These are phyloP conservation scores for Sugiyamaella sp. DNA, from an alignment of 1,139 yeast species.

Conservation along the genomic window DNA sequence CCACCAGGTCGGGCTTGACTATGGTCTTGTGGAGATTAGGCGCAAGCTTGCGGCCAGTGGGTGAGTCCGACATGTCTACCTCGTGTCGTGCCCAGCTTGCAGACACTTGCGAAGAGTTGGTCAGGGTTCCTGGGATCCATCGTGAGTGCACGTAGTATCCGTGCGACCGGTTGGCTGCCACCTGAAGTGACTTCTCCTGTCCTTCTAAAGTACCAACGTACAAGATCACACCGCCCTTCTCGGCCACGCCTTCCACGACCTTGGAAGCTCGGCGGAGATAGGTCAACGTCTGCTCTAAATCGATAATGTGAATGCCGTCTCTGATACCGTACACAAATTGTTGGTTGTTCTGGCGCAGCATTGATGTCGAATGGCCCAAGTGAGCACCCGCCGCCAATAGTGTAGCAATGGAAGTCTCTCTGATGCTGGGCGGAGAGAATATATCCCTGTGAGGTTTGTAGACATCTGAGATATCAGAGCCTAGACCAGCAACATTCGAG, in stretches of 20 bases:
- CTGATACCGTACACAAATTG: conserved; percentile 87
- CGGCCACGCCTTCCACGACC: conserved; percentile 78
- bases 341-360: conserved; percentile 84
- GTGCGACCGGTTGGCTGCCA: conserved; percentile 74
- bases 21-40: conserved; percentile 42
- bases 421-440: conserved; percentile 57
- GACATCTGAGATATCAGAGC: conserved; percentile 61
- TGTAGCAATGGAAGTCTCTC: conserved; percentile 64
- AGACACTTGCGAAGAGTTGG: conserved; percentile 79
- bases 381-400: conserved; percentile 93
- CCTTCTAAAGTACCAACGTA: conserved; percentile 85
- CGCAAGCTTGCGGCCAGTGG: conserved; percentile 60
- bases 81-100: conserved; percentile 60
- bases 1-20: conserved; percentile 86
- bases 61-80: conserved; percentile 64
- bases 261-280: conserved; percentile 77
- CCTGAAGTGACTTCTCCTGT: conserved; percentile 72
- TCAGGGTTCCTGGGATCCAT: conserved; percentile 95
- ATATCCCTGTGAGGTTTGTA: conserved; percentile 73
- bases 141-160: conserved; percentile 83
- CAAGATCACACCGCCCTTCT: conserved; percentile 80
- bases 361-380: conserved; percentile 81
- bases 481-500: conserved; percentile 56
- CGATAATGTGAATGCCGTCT: conserved; percentile 86
- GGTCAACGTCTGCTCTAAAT: conserved; percentile 77